A percentile compares a stretch with the other conserved stretches of the same genome.
Evolutionary conservation across 805 yeast genomes (phyloP).

Genomic region (Metschnikowia arizonensis): DNA sequence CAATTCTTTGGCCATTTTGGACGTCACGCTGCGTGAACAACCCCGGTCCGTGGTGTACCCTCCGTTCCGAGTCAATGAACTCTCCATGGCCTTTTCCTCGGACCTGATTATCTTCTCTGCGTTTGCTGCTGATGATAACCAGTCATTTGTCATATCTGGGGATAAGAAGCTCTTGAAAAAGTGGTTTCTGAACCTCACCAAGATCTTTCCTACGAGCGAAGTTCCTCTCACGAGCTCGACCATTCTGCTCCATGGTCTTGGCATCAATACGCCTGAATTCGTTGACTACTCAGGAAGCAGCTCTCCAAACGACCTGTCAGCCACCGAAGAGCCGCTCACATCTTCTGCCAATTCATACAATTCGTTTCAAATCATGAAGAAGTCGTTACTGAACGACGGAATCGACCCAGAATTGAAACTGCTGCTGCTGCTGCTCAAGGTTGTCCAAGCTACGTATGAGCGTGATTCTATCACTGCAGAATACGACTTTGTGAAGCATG

Average conservation of each 20-base stretch:
- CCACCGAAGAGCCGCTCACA: neutral
- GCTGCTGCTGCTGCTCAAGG: slow-evolving; percentile 4
- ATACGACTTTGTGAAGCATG: slow-evolving; percentile 9
- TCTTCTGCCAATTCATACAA: neutral
- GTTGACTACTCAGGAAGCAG: slow-evolving; percentile 1
- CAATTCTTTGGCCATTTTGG: slow-evolving; percentile 38
- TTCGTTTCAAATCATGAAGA: slow-evolving; percentile 13
- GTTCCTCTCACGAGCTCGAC: slow-evolving; percentile 9
- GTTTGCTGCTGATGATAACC: slow-evolving; percentile 7
- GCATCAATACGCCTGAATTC: slow-evolving; percentile 14
- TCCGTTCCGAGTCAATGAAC: slow-evolving; percentile 39
- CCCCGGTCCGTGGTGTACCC: slow-evolving; percentile 37
- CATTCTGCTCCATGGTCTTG: slow-evolving; percentile 15
- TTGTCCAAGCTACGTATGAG: slow-evolving; percentile 3
- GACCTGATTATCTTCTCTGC: slow-evolving; percentile 19
- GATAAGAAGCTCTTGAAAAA: slow-evolving; percentile 17
- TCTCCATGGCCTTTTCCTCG: slow-evolving; percentile 21
- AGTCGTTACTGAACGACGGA: slow-evolving; percentile 12
- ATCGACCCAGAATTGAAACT: slow-evolving; percentile 9
- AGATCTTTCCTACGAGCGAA: slow-evolving; percentile 30
- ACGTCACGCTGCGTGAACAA: slow-evolving; percentile 17
- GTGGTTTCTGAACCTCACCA: slow-evolving; percentile 32
- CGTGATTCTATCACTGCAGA: slow-evolving; percentile 12
- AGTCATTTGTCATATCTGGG: slow-evolving; percentile 19
- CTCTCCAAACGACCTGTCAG: slow-evolving; percentile 6